Evolutionary conservation across 2,329 filamentous ascomycete species (phyloP).

Genomic region (Chaetomiaceae sp.): DNA sequence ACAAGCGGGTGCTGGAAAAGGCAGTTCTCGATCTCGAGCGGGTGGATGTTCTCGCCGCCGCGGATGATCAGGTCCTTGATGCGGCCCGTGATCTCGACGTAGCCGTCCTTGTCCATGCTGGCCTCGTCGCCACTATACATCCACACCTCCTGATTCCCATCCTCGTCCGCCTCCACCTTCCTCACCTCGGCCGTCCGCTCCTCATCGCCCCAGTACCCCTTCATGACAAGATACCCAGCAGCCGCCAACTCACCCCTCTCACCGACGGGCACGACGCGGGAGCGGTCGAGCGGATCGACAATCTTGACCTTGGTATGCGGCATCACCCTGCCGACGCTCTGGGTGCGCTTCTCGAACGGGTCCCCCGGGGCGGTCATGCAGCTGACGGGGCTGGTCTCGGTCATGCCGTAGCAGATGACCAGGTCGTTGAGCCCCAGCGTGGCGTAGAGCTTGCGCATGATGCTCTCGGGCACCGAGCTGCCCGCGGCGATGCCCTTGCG

Average conservation of each 20-base stretch:
- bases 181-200: conserved; percentile 64
- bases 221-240: conserved; percentile 83
- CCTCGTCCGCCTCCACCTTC: conserved; percentile 32
- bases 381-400: conserved; percentile 74
- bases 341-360: conserved; percentile 65
- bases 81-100: conserved; percentile 80
- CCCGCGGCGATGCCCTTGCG: conserved; percentile 91
- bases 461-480: conserved; percentile 71
- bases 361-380: conserved; percentile 80
- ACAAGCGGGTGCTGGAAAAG: conserved; percentile 68
- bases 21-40: conserved; percentile 86
- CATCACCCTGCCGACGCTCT: conserved; percentile 73
- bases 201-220: conserved; percentile 79
- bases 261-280: conserved; percentile 55
- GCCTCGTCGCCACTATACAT: conserved; percentile 94
- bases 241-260: conserved; percentile 76
- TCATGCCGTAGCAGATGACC: conserved; percentile 96
- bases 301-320: conserved; percentile 77
- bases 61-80: conserved; percentile 96
- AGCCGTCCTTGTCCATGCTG: conserved; percentile 74
- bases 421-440: conserved; percentile 73
- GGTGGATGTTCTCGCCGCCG: conserved; percentile 93
- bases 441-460: conserved; percentile 73
- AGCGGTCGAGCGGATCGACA: conserved; percentile 62
- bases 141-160: conserved; percentile 59